Percentiles rank a stretch among this genome's conserved stretches.
phyloP scores from a whole-genome alignment of 2,329 filamentous ascomycete genomes.

The Xylaria sp. region DNA sequence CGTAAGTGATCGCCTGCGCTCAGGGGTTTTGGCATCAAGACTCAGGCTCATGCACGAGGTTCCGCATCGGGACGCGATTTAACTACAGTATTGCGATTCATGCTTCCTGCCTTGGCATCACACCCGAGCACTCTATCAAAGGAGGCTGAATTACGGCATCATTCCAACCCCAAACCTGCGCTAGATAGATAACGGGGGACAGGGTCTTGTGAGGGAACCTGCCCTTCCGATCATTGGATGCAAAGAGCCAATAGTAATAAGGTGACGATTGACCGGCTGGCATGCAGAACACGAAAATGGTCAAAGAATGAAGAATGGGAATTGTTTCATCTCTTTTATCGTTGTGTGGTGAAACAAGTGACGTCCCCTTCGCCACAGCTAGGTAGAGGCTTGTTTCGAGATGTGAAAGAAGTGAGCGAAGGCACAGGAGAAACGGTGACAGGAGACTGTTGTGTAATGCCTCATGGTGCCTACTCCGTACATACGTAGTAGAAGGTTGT shows the following conservation, averaged over 20 bases:
- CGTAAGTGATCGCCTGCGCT: constrained; percentile 27
- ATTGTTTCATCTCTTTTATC: constrained; percentile 21
- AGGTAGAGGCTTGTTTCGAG: constrained; percentile 16
- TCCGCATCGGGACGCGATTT: constrained; percentile 6
- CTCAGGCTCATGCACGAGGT: constrained; percentile 33
- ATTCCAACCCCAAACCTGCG: constrained; percentile 3
- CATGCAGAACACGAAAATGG: constrained; percentile 16
- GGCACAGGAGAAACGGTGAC: not conserved
- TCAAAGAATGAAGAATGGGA: not conserved
- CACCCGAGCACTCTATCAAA: constrained; percentile 12
- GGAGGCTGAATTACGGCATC: not conserved
- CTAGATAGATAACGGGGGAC: not conserved
- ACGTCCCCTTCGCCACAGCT: constrained; percentile 17
- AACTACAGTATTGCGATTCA: constrained; percentile 26
- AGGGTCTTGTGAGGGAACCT: not conserved
- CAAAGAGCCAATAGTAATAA: constrained; percentile 15
- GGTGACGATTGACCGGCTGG: not conserved
- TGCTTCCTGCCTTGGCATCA: constrained; percentile 24
- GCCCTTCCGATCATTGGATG: constrained; percentile 12
- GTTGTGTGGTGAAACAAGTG: constrained; percentile 32
- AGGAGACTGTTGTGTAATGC: not conserved
- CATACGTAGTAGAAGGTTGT: no score
- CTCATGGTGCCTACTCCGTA: not conserved
- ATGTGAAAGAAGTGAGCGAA: constrained; percentile 9
- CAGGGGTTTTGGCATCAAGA: constrained; percentile 27